phyloP scores from a whole-genome alignment of 768 basidiomycete genomes.

The Psilocybe cubensis region DNA sequence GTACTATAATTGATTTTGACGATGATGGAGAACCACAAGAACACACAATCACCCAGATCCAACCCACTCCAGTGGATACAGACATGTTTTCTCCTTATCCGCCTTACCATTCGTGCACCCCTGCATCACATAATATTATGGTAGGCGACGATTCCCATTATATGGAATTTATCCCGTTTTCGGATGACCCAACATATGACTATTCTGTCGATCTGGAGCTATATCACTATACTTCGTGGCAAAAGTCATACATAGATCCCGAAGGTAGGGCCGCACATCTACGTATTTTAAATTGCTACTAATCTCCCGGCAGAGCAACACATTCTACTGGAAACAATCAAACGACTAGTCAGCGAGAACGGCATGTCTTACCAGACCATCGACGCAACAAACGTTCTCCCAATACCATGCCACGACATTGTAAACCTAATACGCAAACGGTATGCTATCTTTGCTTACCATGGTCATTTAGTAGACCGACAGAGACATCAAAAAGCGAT shows the following conservation, averaged over 20 bases:
- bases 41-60: not conserved
- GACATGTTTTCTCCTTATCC: conserved; percentile 27
- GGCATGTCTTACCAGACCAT: conserved; percentile 46
- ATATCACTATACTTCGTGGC: conserved; percentile 57
- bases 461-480: conserved; percentile 8
- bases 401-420: conserved; percentile 20
- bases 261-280: conserved; percentile 34
- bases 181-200: conserved; percentile 62
- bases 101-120: conserved; percentile 61
- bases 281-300: not conserved
- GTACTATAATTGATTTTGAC: not conserved
- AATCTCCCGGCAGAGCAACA: conserved; percentile 42
- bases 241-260: conserved; percentile 32
- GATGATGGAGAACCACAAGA: not conserved
- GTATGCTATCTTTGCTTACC: conserved; percentile 6
- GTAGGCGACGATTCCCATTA: conserved; percentile 60
- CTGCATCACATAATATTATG: conserved; percentile 47
- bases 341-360: conserved; percentile 42
- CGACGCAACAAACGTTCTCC: conserved; percentile 52
- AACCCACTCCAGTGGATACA: not conserved
- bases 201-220: conserved; percentile 38
- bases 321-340: conserved; percentile 51
- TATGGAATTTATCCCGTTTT: conserved; percentile 65
- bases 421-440: conserved; percentile 4
- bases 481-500: conserved; percentile 23